Percentiles rank a stretch among this genome's conserved stretches.
These are phyloP conservation scores for Dioscorea alata DNA, from an alignment of 106 monocot species.

Conservation along the genomic window DNA sequence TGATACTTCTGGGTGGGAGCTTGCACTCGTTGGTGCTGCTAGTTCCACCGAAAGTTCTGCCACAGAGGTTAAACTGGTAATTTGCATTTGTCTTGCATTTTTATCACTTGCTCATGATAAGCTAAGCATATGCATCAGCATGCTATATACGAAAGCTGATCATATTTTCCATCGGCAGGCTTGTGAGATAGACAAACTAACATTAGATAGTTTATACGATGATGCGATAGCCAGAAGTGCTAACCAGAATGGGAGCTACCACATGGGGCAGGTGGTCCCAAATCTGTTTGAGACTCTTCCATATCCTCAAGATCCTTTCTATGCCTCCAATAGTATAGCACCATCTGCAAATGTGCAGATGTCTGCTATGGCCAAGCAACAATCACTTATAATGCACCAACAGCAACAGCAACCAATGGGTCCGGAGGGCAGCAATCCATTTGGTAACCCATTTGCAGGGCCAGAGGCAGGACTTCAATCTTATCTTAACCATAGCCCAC, in stretches of 20 bases:
- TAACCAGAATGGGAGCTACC: conserved; percentile 22
- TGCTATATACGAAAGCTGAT: neutral
- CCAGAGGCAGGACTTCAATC: conserved; percentile 1
- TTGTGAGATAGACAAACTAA: conserved; percentile 39
- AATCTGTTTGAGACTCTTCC: conserved; percentile 26
- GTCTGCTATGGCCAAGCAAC: conserved; percentile 24
- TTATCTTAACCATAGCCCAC: conserved; percentile 8
- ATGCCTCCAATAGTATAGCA: conserved; percentile 17
- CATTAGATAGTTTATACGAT: conserved; percentile 36
- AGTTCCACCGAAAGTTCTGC: conserved; percentile 31
- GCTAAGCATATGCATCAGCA: too few relatives aligned
- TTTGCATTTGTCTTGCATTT: neutral
- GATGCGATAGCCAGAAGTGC: conserved; percentile 19
- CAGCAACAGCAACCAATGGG: conserved; percentile 13
- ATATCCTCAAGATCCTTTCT: conserved; percentile 26
- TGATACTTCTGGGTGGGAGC: conserved; percentile 39
- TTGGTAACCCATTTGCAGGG: conserved; percentile 26
- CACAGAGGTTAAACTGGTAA: conserved; percentile 45
- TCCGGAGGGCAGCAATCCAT: conserved; percentile 20
- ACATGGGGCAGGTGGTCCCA: conserved; percentile 26
- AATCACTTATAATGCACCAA: conserved; percentile 15
- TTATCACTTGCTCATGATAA: too few relatives aligned
- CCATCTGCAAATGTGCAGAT: conserved; percentile 25
- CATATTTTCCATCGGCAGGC: conserved; percentile 13
- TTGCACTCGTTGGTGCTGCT: conserved; percentile 32